Evolutionary conservation across 1,284 basidiomycete species (phyloP), one percentile per base, ranked within the genome.

Genomic region (Cryptococcus jaspeensis): DNA sequence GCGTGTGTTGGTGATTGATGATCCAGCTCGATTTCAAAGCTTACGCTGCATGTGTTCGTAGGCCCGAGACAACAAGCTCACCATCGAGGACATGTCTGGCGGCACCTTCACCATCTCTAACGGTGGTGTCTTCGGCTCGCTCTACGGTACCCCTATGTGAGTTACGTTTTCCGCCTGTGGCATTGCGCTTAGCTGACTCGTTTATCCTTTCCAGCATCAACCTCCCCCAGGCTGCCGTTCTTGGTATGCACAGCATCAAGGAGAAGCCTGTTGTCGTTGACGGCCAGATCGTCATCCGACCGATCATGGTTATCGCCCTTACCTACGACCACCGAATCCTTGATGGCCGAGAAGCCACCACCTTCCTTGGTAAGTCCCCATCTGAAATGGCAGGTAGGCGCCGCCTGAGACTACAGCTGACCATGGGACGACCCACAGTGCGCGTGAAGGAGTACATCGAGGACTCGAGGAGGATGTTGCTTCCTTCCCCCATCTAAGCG

Each of bases 31-130:
- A 44, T 13, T 16, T 32, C 13, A 16, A 43, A 18, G 15, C 22
- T 20, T 42, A 28, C 23, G 42, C 16, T 37, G 51, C 9, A n/a
- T 22, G 22, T 25, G 41, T 16, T 38, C 22, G 2, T 22, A 89
- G 89, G 94, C 94, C 46, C 85, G 90, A 61, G 95, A 98, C 78
- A 86, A 89, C 75, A 97, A 98, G 81, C 84, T 99, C 52, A 88
- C 90, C 32, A 84, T 99, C 58, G 96, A 99, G 76, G 92, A 95
- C 76, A 94, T 95, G 95, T 84, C 91, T 43, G 96, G 95, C 55
- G 94, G 95, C 52, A 88, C 91, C 22, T 98, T 99, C 83, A 99
- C 95, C 69, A 98, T 99, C 78, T 98, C 95, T 53, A 99, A 99
- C 77, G 96, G 96, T 50, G 96, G 95, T 70, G 95, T 99, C 73